Evolutionary conservation across 257 asterid genomes (phyloP), one percentile per base, ranked within the genome.

Genomic region (Hygrophila difformis): DNA sequence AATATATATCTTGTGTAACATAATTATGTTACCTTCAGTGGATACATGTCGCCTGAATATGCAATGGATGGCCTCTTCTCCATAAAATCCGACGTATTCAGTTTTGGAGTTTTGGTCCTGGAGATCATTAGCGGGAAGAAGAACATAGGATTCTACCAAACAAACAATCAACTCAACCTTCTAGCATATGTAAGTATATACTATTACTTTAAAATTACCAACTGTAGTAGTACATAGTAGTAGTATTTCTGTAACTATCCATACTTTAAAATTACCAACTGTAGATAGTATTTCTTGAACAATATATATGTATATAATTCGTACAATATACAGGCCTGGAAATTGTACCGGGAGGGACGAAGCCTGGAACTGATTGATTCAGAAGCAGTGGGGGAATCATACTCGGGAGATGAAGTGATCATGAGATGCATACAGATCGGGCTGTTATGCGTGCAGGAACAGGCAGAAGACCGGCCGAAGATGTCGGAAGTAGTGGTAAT

Each of bases 381-480:
- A n/a, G n/a, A n/a, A 14, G 14, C 4, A 6, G 6, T 39, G 44
- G 18, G 44, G 1, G 44, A 39, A 14, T 6, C 4, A n/a, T 12
- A 39, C 4, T 4, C 18, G 12, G 18, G 17, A 18, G 2, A 1
- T 18, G 44, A 39, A 6, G 16, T 39, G 44, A n/a, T n/a, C n/a
- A 14, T 39, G 44, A 39, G 44, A 39, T 39, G 14, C 14, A 39
- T 39, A 6, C 44, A 39, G 8, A 3, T 39, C 1, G 44, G 88
- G 11, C 67, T 82, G 1, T 51, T 82, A 60, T 82, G 93, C 55
- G 93, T 82, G 18, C 93, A 82, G 44, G 81, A 82, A 23, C 76
- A 66, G 6, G 76, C 81, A 0, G 85, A 78, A 43, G 88, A 82
- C 24, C 57, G 93, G 44, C 93, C 88, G 1, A 73, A 61, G 24